A percentile compares a stretch with the other conserved stretches of the same genome.
phyloP scores from a whole-genome alignment of 2,329 filamentous ascomycete genomes.

The Lachnellula willkommii region DNA sequence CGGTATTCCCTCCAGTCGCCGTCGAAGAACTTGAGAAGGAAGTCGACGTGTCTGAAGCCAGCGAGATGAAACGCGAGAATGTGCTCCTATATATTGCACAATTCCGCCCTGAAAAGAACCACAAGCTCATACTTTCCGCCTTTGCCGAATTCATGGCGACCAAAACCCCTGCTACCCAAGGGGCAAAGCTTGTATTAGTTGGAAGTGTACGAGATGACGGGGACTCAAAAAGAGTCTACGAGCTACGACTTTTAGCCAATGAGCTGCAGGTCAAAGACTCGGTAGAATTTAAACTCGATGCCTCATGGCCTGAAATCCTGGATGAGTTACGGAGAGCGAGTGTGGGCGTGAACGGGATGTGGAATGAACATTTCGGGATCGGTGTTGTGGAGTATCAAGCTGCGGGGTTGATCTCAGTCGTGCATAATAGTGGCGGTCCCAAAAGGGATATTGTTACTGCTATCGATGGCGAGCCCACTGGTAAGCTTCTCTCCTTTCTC shows the following conservation, averaged over 20 bases:
- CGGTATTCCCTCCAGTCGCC: constrained; percentile 88
- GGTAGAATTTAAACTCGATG: constrained; percentile 86
- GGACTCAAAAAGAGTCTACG: constrained; percentile 80
- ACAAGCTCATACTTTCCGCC: constrained; percentile 76
- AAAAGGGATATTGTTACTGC: constrained; percentile 88
- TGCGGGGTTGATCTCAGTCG: constrained; percentile 85
- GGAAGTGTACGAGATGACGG: constrained; percentile 85
- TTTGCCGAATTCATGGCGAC: constrained; percentile 71
- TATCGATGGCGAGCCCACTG: constrained; percentile 71
- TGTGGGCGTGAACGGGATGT: constrained; percentile 96
- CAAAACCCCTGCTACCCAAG: constrained; percentile 44
- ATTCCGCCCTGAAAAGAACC: constrained; percentile 96
- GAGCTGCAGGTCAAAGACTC: constrained; percentile 78
- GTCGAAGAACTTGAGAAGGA: constrained; percentile 75
- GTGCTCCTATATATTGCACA: constrained; percentile 90
- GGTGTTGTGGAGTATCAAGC: constrained; percentile 98
- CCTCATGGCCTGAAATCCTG: constrained; percentile 81
- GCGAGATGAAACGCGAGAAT: constrained; percentile 64
- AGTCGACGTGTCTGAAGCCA: constrained; percentile 64
- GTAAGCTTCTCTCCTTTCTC: constrained; percentile 40
- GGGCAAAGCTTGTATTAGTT: constrained; percentile 71
- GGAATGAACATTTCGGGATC: constrained; percentile 99
- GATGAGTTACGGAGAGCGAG: constrained; percentile 70
- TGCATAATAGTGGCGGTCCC: constrained; percentile 88
- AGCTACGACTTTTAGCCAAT: constrained; percentile 77